These are phyloP conservation scores for Sarocladium brachiariae DNA, from an alignment of 2,329 filamentous ascomycete genomes.

Conservation along the genomic window DNA sequence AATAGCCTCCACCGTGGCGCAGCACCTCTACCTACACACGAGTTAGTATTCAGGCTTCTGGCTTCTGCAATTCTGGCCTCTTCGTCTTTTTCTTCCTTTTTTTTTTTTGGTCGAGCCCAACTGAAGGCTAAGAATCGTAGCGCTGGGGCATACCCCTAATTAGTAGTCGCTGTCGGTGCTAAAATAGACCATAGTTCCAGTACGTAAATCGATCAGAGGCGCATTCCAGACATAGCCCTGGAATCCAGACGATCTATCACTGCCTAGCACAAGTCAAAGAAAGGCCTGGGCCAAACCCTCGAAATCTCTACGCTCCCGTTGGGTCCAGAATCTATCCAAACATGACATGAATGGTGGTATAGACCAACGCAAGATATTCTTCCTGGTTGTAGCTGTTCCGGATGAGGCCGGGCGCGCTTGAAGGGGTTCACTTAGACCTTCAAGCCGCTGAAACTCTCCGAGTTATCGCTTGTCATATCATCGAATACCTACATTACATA, in stretches of 20 bases:
- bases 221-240: constrained; percentile 1
- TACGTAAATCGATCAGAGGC: neutral
- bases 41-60: neutral
- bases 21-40: neutral
- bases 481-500: neutral
- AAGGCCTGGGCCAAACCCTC: too few relatives aligned
- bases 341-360: too few relatives aligned
- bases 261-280: too few relatives aligned
- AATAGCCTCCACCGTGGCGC: constrained; percentile 1
- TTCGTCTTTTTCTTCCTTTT: neutral
- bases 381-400: too few relatives aligned
- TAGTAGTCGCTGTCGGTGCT: neutral
- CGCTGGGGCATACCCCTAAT: neutral
- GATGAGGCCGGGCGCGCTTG: too few relatives aligned
- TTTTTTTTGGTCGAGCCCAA: neutral
- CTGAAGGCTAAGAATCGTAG: too few relatives aligned
- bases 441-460: too few relatives aligned
- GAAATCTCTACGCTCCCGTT: too few relatives aligned
- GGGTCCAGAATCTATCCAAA: too few relatives aligned
- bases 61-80: neutral
- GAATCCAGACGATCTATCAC: neutral
- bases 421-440: neutral
- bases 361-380: too few relatives aligned
- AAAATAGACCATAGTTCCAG: neutral
- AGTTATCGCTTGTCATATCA: neutral